Conservation (phyloP, 768 basidiomycete species). For the Suillus clintonianus region DNA sequence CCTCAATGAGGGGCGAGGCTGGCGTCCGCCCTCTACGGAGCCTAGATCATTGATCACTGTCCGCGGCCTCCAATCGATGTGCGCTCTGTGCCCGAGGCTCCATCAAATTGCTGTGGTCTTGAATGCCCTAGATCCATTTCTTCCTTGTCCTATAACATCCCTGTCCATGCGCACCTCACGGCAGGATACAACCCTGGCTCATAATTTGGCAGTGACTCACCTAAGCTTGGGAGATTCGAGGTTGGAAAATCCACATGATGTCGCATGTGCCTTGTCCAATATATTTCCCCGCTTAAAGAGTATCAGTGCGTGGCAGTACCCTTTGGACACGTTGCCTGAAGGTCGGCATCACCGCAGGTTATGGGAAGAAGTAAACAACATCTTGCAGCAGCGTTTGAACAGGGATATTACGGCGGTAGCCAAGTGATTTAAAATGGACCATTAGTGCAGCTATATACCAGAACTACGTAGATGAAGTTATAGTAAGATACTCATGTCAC, state of each 20-base stretch:
- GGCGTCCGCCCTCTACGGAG: neutral
- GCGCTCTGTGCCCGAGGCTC: slow-evolving; percentile 2
- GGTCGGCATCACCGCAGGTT: neutral
- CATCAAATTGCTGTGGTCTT: neutral
- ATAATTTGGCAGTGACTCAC: neutral
- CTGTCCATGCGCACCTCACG: neutral
- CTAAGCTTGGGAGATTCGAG: neutral
- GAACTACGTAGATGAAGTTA: neutral
- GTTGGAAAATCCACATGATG: neutral
- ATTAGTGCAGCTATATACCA: neutral
- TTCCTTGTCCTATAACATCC: neutral
- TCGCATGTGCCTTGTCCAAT: neutral
- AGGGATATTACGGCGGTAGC: neutral
- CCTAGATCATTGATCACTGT: neutral
- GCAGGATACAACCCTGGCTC: neutral
- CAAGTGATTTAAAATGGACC: neutral
- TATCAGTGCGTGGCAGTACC: neutral
- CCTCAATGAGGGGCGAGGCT: slow-evolving; percentile 1
- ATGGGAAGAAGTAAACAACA: neutral
- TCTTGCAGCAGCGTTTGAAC: neutral
- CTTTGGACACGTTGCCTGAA: neutral
- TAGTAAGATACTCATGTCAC: neutral
- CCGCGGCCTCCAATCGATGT: neutral
- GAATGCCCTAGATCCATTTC: neutral
- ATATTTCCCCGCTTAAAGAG: neutral